Base-by-base conservation (phyloP, 2,329 filamentous ascomycete species). In the Didymella segeticola region DNA sequence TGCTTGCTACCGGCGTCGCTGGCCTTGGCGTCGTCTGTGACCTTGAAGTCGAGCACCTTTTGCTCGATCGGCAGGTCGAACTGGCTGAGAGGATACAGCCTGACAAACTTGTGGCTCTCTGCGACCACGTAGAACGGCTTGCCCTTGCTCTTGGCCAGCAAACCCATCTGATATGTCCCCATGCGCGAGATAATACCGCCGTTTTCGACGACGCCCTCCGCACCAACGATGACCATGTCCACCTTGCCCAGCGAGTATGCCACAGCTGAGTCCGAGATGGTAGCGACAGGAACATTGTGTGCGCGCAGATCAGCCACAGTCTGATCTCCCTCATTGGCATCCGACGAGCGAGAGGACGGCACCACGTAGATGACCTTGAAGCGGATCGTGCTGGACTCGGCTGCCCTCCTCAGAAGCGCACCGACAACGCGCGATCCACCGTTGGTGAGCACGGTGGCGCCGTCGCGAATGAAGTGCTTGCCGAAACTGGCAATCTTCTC, bases 21-120 rank as follows among this genome's bases (percentile, higher is more conserved):
- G 3, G 42, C 37, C 41, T 27, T 63, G 6, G 10, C 43, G 5
- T 75, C 73, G 11, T 81, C 78, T 31, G 78, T 79, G 5, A 84
- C 85, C 64, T 81, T 82, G 72, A 95, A 96, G 42, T 90, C 85
- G 54, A 95, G 81, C 12, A 96, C 83, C 27, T 86, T 83, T 75
- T 96, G 91, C 69, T 89, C 84, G 61, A 96, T 86, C 0, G 90
- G 90, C 53, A 96, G 79, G 69, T 95, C 90, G 54, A 88, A 86
- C 75, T 96, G 91, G 58, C 88, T 86, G 19, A 95, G 78, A 1
- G 93, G 91, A 67, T 93, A 95, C 49, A 95, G 83, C 66, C 92
- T 84, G 38, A 96, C 91, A 71, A 99, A 97, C 78, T 99, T 99
- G 80, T 99, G 95, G 67, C 90, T 96, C 79, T 99, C 95, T 1